Evolutionary conservation across 192 early-diverging fungal genomes (phyloP), one percentile per base, ranked within the genome.

Genomic region (Mortierella alpina): DNA sequence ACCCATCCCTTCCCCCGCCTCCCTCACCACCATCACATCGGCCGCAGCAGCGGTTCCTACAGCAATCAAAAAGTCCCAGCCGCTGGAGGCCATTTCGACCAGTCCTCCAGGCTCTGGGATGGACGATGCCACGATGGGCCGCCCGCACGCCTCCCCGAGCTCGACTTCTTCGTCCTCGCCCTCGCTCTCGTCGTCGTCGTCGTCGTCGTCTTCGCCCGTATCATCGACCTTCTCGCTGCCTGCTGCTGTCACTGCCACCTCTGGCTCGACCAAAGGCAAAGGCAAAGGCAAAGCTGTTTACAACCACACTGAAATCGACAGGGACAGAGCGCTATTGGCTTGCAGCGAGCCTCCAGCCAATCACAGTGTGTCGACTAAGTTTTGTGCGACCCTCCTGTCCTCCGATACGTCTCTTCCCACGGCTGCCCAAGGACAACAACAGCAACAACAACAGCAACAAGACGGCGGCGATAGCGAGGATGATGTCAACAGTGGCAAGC

Each of bases 111-210:
- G 73, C 12, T 31, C 41, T 7, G 54, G 39, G 0, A 76, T 69
- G 76, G 70, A 72, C 12, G 57, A 80, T 61, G 75, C 75, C 56
- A 78, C 75, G 1, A 61, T 71, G 55, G 49, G 75, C 8, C 75
- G 20, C 5, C 68, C 62, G 1, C 39, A 64, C n/a, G 48, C 62
- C n/a, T 72, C 76, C 6, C 65, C 76, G 7, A 51, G 46, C 51
- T 66, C 76, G 14, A 70, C 23, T n/a, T 65, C 47, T 39, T 68
- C 68, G 8, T 48, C 72, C 9, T 67, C 73, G 6, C 44, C 62
- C 15, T 70, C 66, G 0, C 61, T 31, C 15, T 70, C 74, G 3
- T 64, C 66, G 5, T 66, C 71, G 3, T 64, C 66, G 5, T 66
- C 71, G 12, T 17, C 48, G 12, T 47, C 64, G 4, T 67, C 73